phyloP scores from a whole-genome alignment of 2,329 filamentous ascomycete genomes.

The Monilinia polystroma region DNA sequence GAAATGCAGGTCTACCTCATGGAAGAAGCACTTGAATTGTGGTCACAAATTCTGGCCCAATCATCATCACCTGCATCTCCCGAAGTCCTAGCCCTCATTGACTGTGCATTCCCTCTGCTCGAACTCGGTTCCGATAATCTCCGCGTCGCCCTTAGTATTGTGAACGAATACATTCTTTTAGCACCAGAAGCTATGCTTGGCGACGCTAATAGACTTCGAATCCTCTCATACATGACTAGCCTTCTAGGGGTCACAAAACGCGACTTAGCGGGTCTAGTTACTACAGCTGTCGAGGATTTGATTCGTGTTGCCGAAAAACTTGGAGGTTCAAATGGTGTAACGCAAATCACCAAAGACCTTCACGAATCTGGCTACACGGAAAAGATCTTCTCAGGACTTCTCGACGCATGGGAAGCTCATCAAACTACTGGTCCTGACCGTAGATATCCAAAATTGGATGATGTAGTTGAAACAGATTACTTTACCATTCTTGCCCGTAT shows the following conservation, averaged over 20 bases:
- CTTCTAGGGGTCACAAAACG: slow-evolving; percentile 54
- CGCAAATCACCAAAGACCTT: slow-evolving; percentile 64
- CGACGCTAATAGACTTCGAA: slow-evolving; percentile 53
- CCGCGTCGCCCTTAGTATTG: slow-evolving; percentile 59
- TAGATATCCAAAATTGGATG: slow-evolving; percentile 66
- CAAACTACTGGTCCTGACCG: slow-evolving; percentile 80
- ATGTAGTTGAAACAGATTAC: slow-evolving; percentile 79
- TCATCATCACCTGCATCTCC: slow-evolving; percentile 60
- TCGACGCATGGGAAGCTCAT: slow-evolving; percentile 69
- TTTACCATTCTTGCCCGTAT: slow-evolving; percentile 80
- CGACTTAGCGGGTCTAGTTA: slow-evolving; percentile 57
- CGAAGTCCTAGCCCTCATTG: slow-evolving; percentile 62
- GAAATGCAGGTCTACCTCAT: slow-evolving; percentile 77
- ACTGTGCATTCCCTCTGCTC: slow-evolving; percentile 64
- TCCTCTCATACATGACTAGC: slow-evolving; percentile 50
- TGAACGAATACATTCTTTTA: slow-evolving; percentile 69
- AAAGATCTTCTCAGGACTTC: slow-evolving; percentile 64
- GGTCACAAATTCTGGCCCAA: slow-evolving; percentile 71
- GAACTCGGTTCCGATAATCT: slow-evolving; percentile 65
- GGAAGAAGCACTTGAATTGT: slow-evolving; percentile 89
- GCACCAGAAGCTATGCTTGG: slow-evolving; percentile 65
- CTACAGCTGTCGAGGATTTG: slow-evolving; percentile 62
- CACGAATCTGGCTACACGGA: slow-evolving; percentile 61
- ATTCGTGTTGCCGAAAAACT: slow-evolving; percentile 62
- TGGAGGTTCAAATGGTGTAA: slow-evolving; percentile 60